Evolutionary conservation across 2,329 filamentous ascomycete species (phyloP), one percentile per base, ranked within the genome.

Genomic region (Sclerotinia borealis): DNA sequence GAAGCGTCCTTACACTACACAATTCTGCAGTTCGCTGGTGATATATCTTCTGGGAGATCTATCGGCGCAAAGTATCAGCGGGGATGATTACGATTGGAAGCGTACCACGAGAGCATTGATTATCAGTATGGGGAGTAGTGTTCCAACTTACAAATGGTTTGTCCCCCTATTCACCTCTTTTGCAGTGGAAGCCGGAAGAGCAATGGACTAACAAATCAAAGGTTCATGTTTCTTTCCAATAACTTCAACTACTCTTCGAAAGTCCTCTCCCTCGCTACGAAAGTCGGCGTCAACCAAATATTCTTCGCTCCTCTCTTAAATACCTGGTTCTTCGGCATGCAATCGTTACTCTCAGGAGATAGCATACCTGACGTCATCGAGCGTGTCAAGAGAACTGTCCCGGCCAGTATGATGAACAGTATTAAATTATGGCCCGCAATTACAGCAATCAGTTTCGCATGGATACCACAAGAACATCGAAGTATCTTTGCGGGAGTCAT

Each of bases 361-460:
- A 82, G 80, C 0, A 72, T 86, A 1, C 73, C 67, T 2, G 88
- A 91, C 62, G 84, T 88, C 1, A 83, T 84, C 75, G 85, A 90
- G 70, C 86, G 91, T 59, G 81, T 97, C 64, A 83, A 83, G 68
- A 81, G 86, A 64, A 93, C 92, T 0, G 88, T 96, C 0, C 92
- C 92, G 0, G 81, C 83, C 29, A 92, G 88, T 72, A 85, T 91
- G 72, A 75, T 85, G 72, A 96, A 95, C 75, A 90, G 88, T 65
- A 86, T 87, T 75, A 96, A 96, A 78, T 76, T 97, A 29, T 97
- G 93, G 93, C 93, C 93, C 0, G 85, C 86, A 0, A 89, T 96
- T 19, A 96, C 89, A 17, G 92, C 92, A 0, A 88, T 97, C 73
- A 93, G 83, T 75, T 96, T 97, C 72, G 86, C 89, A n/a, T 95